These are phyloP conservation scores for Brassica cretica DNA, from an alignment of 345 rosid genomes.

Conservation along the genomic window DNA sequence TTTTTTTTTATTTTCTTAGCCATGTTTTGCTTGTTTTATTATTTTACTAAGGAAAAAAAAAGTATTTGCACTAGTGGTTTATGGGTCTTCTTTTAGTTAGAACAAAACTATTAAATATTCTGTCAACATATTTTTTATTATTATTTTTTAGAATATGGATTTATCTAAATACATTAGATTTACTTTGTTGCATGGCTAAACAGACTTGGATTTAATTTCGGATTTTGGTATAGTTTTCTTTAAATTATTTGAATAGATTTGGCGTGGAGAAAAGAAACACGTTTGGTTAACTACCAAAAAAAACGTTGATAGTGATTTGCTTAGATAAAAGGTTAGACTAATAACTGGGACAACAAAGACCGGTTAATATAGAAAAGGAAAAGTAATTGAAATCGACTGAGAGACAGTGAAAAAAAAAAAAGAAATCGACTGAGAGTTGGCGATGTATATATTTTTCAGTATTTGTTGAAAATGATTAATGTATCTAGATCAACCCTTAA, in stretches of 20 bases:
- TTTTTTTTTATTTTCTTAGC: background rate
- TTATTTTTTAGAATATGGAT: background rate
- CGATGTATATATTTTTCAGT: background rate
- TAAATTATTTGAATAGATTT: background rate
- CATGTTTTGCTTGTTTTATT: background rate
- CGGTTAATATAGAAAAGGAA: background rate
- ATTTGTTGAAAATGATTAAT: background rate
- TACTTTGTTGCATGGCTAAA: background rate
- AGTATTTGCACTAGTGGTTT: background rate
- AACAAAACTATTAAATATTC: background rate
- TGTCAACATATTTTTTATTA: background rate
- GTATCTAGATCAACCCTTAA: background rate
- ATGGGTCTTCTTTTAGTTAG: background rate
- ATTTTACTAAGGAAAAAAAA: background rate
- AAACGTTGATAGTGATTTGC: slow-evolving; percentile 19
- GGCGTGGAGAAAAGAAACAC: slow-evolving; percentile 21
- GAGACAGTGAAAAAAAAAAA: too few species aligned
- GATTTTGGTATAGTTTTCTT: background rate
- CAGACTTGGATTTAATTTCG: background rate
- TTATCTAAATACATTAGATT: background rate
- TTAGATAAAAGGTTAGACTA: slow-evolving; percentile 7
- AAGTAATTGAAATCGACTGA: background rate
- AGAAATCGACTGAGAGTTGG: background rate
- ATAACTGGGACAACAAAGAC: background rate
- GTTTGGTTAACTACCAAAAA: slow-evolving; percentile 12